phyloP scores from a whole-genome alignment of 2,329 filamentous ascomycete genomes.

The Lachnellula cervina region DNA sequence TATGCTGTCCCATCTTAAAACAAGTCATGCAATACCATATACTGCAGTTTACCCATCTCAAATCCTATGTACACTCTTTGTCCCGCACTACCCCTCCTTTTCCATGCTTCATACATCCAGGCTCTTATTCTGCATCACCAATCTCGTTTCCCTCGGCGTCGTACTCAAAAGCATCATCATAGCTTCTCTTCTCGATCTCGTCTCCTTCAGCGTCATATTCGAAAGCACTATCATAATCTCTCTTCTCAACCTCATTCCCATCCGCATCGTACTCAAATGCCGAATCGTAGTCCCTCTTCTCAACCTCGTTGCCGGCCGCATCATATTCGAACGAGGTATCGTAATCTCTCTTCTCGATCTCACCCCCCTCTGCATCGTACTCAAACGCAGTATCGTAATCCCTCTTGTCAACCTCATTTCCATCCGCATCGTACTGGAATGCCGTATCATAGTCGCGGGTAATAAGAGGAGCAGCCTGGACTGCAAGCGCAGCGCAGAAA shows the following conservation, averaged over 20 bases:
- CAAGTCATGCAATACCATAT: no score
- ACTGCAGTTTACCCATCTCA: no score
- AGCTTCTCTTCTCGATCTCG: constrained; percentile 6
- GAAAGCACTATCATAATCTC: constrained; percentile 1
- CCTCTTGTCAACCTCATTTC: constrained; percentile 9
- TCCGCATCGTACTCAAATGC: constrained; percentile 9
- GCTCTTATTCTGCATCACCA: not conserved
- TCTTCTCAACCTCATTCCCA: constrained; percentile 8
- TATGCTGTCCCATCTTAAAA: no score
- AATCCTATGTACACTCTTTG: no score
- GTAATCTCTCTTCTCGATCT: constrained; percentile 4
- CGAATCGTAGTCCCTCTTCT: constrained; percentile 6
- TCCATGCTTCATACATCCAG: no score
- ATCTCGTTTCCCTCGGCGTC: constrained; percentile 1
- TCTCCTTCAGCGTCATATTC: constrained; percentile 1
- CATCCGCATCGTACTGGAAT: constrained; percentile 5
- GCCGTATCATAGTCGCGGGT: constrained; percentile 3
- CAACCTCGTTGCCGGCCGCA: constrained; percentile 15
- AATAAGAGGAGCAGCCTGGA: constrained; percentile 18
- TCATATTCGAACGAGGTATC: constrained; percentile 12
- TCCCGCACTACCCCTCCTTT: no score
- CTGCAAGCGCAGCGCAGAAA: constrained; percentile 22
- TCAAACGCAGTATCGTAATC: constrained; percentile 2
- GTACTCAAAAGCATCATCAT: not conserved
- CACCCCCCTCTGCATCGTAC: constrained; percentile 5